Conservation (phyloP, 805 yeast species). For the Saturnispora dispora region DNA sequence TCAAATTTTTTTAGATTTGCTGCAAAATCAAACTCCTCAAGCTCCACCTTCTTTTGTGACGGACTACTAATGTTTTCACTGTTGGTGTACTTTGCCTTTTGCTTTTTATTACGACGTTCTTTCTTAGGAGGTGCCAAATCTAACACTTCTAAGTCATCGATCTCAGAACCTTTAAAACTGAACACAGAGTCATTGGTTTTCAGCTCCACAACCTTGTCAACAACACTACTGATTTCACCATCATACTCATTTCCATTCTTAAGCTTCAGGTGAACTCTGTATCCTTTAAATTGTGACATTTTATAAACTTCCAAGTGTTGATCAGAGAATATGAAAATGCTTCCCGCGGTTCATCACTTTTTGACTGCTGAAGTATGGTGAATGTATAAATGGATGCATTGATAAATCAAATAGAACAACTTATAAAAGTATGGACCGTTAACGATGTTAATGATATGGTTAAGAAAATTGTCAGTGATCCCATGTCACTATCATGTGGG, state of each 20-base stretch:
- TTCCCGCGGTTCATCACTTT: neutral
- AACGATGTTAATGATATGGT: neutral
- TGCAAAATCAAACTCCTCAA: slow-evolving; percentile 76
- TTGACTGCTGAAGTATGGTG: neutral
- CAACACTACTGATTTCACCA: slow-evolving; percentile 22
- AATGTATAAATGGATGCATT: neutral
- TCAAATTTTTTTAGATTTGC: slow-evolving; percentile 76
- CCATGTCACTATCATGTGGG: slow-evolving; percentile 32
- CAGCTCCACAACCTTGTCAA: slow-evolving; percentile 19
- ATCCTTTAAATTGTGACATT: slow-evolving; percentile 38
- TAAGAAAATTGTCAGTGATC: slow-evolving; percentile 19
- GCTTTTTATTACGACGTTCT: slow-evolving; percentile 16
- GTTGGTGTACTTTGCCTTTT: slow-evolving; percentile 9
- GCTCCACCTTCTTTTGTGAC: slow-evolving; percentile 31
- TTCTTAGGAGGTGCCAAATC: slow-evolving; percentile 37
- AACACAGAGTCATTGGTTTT: slow-evolving; percentile 10
- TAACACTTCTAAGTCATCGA: slow-evolving; percentile 47
- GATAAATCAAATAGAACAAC: neutral
- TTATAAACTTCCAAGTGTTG: neutral
- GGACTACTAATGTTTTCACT: neutral
- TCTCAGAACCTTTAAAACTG: slow-evolving; percentile 28
- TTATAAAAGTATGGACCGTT: neutral
- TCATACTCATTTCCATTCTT: slow-evolving; percentile 26
- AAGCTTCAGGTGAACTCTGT: slow-evolving; percentile 35
- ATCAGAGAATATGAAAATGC: neutral